A percentile compares a stretch with the other conserved stretches of the same genome.
These are phyloP conservation scores for Fraxinus albicans DNA, from an alignment of 305 asterid species.

Conservation along the genomic window DNA sequence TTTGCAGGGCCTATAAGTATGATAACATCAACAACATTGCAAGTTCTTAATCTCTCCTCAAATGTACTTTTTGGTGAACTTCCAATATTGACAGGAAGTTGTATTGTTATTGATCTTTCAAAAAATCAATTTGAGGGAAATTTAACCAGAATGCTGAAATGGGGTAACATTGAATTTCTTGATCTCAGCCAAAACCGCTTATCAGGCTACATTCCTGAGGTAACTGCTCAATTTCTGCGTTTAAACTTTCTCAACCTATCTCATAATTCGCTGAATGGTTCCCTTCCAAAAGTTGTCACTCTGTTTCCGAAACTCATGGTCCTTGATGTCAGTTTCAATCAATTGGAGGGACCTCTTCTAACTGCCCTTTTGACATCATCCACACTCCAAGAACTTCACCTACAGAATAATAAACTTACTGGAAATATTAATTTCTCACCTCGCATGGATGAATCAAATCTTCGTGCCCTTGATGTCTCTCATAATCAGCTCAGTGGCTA, in stretches of 20 bases:
- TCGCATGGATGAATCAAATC: slow-evolving; percentile 44
- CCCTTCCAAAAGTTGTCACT: slow-evolving; percentile 63
- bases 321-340: slow-evolving; percentile 87
- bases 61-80: slow-evolving; percentile 82
- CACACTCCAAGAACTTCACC: slow-evolving; percentile 71
- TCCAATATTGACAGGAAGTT: slow-evolving; percentile 79
- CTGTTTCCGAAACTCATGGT: slow-evolving; percentile 61
- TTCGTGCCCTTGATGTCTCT: slow-evolving; percentile 70
- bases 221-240: slow-evolving; percentile 77
- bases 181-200: slow-evolving; percentile 84
- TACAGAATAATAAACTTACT: slow-evolving; percentile 57
- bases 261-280: slow-evolving; percentile 54
- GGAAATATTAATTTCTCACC: slow-evolving; percentile 65
- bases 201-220: slow-evolving; percentile 72
- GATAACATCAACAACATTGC: slow-evolving; percentile 80
- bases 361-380: slow-evolving; percentile 50
- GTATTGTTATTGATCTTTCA: slow-evolving; percentile 69
- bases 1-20: slow-evolving; percentile 68
- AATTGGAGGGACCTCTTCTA: slow-evolving; percentile 61
- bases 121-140: slow-evolving; percentile 73
- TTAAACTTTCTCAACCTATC: slow-evolving; percentile 78
- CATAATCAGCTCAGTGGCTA: slow-evolving; percentile 54
- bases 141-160: slow-evolving; percentile 63
- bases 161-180: slow-evolving; percentile 82
- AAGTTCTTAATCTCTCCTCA: slow-evolving; percentile 71